Evolutionary conservation across 1,284 basidiomycete species (phyloP), one percentile per base, ranked within the genome.

Genomic region (Puccinia hordei): DNA sequence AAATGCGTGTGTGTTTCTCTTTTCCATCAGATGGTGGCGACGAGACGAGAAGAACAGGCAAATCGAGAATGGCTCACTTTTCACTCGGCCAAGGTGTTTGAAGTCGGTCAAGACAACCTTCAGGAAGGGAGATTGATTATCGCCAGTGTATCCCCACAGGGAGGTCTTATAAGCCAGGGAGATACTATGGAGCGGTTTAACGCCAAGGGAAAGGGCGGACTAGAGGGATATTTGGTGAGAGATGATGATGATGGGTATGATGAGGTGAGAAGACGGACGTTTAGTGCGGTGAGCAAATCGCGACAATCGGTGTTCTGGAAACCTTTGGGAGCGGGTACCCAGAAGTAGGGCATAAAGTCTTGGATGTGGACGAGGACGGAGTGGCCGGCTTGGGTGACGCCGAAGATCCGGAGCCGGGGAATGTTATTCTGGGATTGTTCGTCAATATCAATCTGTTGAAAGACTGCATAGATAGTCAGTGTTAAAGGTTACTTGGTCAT

Each of bases 391-490:
- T 94, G 88, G 1, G 93, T 97, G 5, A 97, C 92, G 65, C 95
- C 95, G 85, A 91, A 98, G 87, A 97, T 90, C 55, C 93, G 88
- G 46, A 97, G 83, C 66, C 88, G 88, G 0, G 89, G 87, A 1
- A 86, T 87, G 33, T 88, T 87, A 8, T 86, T 88, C 81, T 92
- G 90, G 3, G 88, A 88, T 1, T 90, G 87, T 81, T 93, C 91
- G 82, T 95, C 93, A 13, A 98, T 89, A 82, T 98, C 95, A 81
- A 95, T 95, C 85, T 98, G 95, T 85, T 98, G 95, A 83, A 98
- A 97, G 22, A 92, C 83, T 83, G 81, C 15, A 15, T n/a, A n/a
- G n/a, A n/a, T n/a, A n/a, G n/a, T n/a, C n/a, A n/a, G n/a, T n/a
- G n/a, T n/a, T n/a, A n/a, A n/a, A n/a, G n/a, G n/a, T n/a, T n/a